These are phyloP conservation scores for Clonostachys solani DNA, from an alignment of 2,329 filamentous ascomycete genomes.

Conservation along the genomic window DNA sequence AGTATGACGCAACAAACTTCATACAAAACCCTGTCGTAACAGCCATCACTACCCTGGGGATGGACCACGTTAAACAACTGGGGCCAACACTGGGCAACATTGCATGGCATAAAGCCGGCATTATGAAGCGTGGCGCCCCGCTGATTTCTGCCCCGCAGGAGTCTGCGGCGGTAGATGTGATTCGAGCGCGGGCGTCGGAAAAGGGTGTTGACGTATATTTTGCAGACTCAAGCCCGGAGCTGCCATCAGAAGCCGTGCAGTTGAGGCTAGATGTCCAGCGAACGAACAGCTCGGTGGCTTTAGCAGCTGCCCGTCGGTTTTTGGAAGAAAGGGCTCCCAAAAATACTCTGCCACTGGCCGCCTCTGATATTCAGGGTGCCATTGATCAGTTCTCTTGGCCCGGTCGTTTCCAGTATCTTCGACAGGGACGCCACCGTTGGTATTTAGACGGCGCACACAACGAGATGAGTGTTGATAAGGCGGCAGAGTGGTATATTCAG, in stretches of 20 bases:
- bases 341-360: slow-evolving; percentile 70
- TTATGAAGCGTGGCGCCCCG: slow-evolving; percentile 57
- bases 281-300: slow-evolving; percentile 53
- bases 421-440: slow-evolving; percentile 60
- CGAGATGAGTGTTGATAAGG: slow-evolving; percentile 78
- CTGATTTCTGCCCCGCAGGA: slow-evolving; percentile 43
- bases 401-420: too few species aligned
- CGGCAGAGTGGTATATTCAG: slow-evolving; percentile 72
- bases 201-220: slow-evolving; percentile 42
- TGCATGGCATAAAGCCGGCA: slow-evolving; percentile 71
- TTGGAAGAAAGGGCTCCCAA: slow-evolving; percentile 61
- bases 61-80: slow-evolving; percentile 63
- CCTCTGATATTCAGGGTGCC: slow-evolving; percentile 58
- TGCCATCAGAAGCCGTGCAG: slow-evolving; percentile 32
- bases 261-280: slow-evolving; percentile 50
- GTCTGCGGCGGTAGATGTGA: slow-evolving; percentile 34
- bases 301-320: slow-evolving; percentile 58
- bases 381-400: too few species aligned
- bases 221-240: slow-evolving; percentile 37
- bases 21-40: slow-evolving; percentile 52
- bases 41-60: slow-evolving; percentile 60
- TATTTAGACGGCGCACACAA: slow-evolving; percentile 94
- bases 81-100: slow-evolving; percentile 63
- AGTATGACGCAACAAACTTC: slow-evolving; percentile 66
- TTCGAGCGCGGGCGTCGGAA: slow-evolving; percentile 46